Base-by-base conservation (phyloP, 225 moss, liverwort and hornwort species). In the Pleurozium schreberi region DNA sequence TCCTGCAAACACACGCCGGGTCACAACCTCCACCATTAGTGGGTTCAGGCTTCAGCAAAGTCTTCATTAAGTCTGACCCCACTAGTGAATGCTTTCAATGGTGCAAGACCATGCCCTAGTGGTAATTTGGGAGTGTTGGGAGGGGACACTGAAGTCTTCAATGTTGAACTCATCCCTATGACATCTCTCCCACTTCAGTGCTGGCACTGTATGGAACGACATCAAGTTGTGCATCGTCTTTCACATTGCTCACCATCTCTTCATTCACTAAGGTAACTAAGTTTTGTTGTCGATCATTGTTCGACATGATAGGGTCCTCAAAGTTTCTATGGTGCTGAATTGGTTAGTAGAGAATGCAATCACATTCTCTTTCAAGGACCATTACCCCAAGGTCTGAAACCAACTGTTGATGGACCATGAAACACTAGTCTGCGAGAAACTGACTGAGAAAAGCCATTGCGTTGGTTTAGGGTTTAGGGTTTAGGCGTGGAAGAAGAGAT, bases 1-100 rank as follows among this genome's bases (percentile, higher is more conserved):
- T 90, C 97, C 95, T 96, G 92, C 89, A 67, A 76, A 73, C 42
- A 38, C 30, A 68, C 42, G 23, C 14, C 47, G 21, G 70, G 47
- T 27, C 60, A 59, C 60, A 70, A 71, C 61, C 81, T 81, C 45
- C 80, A 55, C 53, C 20, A 64, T 40, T 40, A 49, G 61, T 59
- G 28, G 45, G 22, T 52, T 38, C 83, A 83, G 2, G 38, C 36
- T 63, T 64, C 49, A 31, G 66, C 27, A 66, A 65, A 49, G 82
- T 82, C 63, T 82, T 10, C 34, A 62, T 47, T 47, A 47, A 47
- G 63, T 62, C 66, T 66, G 53, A 53, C 28, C 28, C 40, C 30
- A 65, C 4, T 27, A 26, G 16, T 43, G 65, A 65, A 83, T 65
- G 64, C 83, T 83, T 83, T 7, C 27, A 60, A 13, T 17, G n/a